Evolutionary conservation across 2,329 filamentous ascomycete species (phyloP).

Genomic region (Xylaria sp.): DNA sequence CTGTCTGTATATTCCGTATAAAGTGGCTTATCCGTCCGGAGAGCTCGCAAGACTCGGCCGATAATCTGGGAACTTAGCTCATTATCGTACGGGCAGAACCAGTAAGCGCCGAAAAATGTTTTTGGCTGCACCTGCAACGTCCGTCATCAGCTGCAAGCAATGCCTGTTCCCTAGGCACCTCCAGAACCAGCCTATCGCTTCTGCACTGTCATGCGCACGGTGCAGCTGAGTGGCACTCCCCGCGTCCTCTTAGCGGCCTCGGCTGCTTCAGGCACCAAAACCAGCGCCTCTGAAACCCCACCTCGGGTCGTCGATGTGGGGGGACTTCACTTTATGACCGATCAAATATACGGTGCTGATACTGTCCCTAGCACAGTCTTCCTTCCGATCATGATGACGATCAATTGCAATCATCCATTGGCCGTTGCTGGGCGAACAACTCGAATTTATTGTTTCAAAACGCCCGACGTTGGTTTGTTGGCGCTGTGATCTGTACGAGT

Average conservation of each 20-base stretch:
- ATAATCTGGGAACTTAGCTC: too few relatives aligned
- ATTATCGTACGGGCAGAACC: background rate
- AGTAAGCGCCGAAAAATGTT: background rate
- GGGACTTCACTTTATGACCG: background rate
- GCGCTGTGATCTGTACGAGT: too few relatives aligned
- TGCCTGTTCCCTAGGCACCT: background rate
- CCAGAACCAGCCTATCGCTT: too few relatives aligned
- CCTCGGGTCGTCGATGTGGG: background rate
- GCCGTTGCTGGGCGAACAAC: conserved; percentile 22
- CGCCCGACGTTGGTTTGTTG: background rate
- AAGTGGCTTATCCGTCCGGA: background rate
- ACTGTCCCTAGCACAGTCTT: background rate
- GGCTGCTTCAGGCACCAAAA: background rate
- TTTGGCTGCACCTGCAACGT: background rate
- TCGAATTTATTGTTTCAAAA: too few relatives aligned
- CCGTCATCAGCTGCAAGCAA: background rate
- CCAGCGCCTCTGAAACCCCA: background rate
- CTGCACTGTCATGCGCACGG: background rate
- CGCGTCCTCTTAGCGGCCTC: background rate
- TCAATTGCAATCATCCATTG: background rate
- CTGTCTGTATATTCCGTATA: background rate
- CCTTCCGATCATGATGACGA: background rate
- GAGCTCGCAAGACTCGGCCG: background rate
- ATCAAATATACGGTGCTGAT: conserved; percentile 3
- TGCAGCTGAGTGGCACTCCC: background rate